phyloP scores from a whole-genome alignment of 1,139 yeast genomes.

The Yamadazyma jaroonii region DNA sequence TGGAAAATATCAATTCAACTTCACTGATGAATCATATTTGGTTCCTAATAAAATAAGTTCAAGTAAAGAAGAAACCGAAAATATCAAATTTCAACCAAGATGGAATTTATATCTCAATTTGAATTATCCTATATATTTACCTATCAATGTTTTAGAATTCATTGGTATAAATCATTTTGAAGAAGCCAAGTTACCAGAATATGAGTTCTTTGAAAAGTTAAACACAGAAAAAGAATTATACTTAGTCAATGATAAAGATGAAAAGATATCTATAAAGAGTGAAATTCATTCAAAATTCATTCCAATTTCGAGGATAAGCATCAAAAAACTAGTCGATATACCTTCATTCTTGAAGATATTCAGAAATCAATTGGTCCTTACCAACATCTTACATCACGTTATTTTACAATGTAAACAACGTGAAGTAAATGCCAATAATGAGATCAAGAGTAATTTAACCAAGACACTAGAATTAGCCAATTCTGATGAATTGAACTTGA shows the following conservation, averaged over 20 bases:
- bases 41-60: conserved; percentile 2
- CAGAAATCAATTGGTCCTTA: conserved; percentile 30
- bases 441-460: conserved; percentile 27
- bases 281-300: conserved; percentile 17
- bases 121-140: conserved; percentile 25
- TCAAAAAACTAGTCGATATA: conserved; percentile 24
- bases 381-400: conserved; percentile 18
- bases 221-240: conserved; percentile 19
- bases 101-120: conserved; percentile 25
- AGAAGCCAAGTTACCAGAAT: conserved; percentile 2
- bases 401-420: conserved; percentile 4
- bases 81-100: conserved; percentile 6
- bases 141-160: conserved; percentile 28
- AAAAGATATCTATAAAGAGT: conserved; percentile 8
- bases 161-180: conserved; percentile 22
- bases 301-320: conserved; percentile 20
- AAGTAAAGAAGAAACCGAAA: background rate
- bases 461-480: conserved; percentile 30
- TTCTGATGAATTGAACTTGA: conserved; percentile 10
- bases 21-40: conserved; percentile 12
- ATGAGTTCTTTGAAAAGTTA: conserved; percentile 16
- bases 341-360: conserved; percentile 25
- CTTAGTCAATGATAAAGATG: conserved; percentile 5
- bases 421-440: conserved; percentile 11
- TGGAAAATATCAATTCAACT: conserved; percentile 13